phyloP scores from a whole-genome alignment of 2,329 filamentous ascomycete genomes.

The Madurella mycetomatis region DNA sequence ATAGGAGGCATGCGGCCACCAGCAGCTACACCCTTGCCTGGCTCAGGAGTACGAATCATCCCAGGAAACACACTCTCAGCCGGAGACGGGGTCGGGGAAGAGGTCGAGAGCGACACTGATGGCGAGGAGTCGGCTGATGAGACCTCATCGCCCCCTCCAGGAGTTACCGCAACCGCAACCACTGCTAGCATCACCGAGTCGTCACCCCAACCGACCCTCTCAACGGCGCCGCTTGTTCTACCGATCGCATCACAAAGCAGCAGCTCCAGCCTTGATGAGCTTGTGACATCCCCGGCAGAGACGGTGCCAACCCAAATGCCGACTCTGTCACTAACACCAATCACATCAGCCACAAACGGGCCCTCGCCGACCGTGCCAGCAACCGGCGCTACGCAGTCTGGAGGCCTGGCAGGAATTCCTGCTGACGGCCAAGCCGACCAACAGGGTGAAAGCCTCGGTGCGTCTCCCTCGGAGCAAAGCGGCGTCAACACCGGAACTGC shows the following conservation, averaged over 20 bases:
- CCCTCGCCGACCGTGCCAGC: slow-evolving; percentile 1
- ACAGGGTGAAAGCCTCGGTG: not conserved
- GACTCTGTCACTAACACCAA: not conserved
- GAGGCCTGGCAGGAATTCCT: not conserved
- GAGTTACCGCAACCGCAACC: not conserved
- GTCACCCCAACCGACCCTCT: not conserved
- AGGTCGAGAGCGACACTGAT: slow-evolving; percentile 13
- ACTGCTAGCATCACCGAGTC: not conserved
- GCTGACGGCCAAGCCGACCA: not conserved
- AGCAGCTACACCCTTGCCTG: not conserved
- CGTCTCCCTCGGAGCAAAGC: not conserved
- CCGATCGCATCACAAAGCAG: not conserved
- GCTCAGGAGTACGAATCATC: not conserved
- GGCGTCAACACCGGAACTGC: slow-evolving; percentile 7
- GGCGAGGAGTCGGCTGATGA: slow-evolving; percentile 10
- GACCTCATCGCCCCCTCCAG: not conserved
- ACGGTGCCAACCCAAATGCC: not conserved
- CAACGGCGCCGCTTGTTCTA: not conserved
- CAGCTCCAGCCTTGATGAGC: slow-evolving; percentile 3
- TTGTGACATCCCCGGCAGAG: slow-evolving; percentile 4
- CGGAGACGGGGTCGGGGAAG: not conserved
- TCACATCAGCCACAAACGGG: not conserved
- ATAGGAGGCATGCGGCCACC: not conserved
- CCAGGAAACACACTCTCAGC: slow-evolving; percentile 7
- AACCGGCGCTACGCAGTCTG: slow-evolving; percentile 2